Evolutionary conservation across 2,329 filamentous ascomycete genomes (phyloP).

Genomic region (Sporothrix mexicana): DNA sequence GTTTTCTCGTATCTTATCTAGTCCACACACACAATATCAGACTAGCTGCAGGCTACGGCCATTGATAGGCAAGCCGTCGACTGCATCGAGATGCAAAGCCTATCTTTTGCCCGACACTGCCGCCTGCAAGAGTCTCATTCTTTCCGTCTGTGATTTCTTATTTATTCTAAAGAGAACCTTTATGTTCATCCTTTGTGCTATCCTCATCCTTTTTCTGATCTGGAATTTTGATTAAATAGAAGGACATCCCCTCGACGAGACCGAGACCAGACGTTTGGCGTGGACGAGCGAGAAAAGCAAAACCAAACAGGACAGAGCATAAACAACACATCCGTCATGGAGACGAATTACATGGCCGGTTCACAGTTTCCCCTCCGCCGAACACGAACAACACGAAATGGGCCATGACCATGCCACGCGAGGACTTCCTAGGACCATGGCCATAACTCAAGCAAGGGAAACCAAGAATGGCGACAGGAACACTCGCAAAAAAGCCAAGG

Average conservation of each 20-base stretch:
- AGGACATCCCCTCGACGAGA: background rate
- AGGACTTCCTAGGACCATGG: too few relatives aligned
- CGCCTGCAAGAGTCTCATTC: background rate
- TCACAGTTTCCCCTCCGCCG: background rate
- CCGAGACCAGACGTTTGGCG: too few relatives aligned
- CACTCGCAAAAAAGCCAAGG: background rate
- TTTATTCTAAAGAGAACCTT: background rate
- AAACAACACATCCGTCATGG: too few relatives aligned
- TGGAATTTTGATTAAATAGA: background rate
- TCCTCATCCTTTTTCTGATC: background rate
- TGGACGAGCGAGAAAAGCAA: background rate
- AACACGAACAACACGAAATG: background rate
- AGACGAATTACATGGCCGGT: background rate
- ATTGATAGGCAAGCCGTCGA: background rate
- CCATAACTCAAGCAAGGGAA: too few relatives aligned
- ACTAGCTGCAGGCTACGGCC: background rate
- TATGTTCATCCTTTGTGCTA: background rate
- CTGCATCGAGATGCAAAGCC: conserved; percentile 7
- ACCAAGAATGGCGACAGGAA: background rate
- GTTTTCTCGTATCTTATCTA: conserved; percentile 19
- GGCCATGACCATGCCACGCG: background rate
- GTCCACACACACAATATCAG: too few relatives aligned
- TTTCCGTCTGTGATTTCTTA: background rate
- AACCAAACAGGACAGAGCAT: too few relatives aligned
- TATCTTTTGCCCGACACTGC: conserved; percentile 9